Conservation (phyloP, 2,329 filamentous ascomycete species). For the Biscogniauxia sp. region DNA sequence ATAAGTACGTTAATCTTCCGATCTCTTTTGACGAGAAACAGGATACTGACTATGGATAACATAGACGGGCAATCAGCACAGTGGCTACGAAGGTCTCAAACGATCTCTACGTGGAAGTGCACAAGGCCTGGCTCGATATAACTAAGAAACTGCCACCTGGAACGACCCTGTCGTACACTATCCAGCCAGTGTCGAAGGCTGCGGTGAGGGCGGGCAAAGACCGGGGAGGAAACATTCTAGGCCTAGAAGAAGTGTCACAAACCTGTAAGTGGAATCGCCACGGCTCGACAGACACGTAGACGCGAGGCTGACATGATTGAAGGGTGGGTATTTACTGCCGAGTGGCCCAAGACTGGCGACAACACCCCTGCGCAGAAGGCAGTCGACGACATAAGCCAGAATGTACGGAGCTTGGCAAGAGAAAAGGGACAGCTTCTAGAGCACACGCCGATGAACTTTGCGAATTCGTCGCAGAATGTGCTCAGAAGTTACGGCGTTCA, state of each 20-base stretch:
- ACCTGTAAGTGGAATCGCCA: neutral
- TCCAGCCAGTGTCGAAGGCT: neutral
- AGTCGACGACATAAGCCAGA: neutral
- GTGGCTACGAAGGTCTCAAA: constrained; percentile 1
- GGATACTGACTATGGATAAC: neutral
- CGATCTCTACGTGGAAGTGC: neutral
- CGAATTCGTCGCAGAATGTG: constrained; percentile 4
- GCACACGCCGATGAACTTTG: constrained; percentile 5
- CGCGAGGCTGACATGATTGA: neutral
- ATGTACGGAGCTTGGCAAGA: neutral
- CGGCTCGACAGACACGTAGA: neutral
- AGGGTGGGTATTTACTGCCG: constrained; percentile 6
- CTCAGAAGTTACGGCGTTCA: constrained; percentile 6
- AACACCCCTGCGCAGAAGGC: constrained; percentile 1
- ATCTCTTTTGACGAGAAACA: neutral
- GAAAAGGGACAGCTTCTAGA: neutral
- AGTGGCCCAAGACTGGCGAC: constrained; percentile 5
- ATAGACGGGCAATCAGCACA: neutral
- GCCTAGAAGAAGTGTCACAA: neutral
- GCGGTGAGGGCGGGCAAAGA: neutral
- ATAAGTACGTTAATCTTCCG: neutral
- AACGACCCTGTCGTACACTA: neutral
- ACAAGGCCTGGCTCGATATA: neutral
- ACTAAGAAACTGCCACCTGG: neutral
- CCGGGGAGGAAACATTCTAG: neutral